Conservation (phyloP, 805 yeast genomes). For the Metschnikowia cubensis region DNA sequence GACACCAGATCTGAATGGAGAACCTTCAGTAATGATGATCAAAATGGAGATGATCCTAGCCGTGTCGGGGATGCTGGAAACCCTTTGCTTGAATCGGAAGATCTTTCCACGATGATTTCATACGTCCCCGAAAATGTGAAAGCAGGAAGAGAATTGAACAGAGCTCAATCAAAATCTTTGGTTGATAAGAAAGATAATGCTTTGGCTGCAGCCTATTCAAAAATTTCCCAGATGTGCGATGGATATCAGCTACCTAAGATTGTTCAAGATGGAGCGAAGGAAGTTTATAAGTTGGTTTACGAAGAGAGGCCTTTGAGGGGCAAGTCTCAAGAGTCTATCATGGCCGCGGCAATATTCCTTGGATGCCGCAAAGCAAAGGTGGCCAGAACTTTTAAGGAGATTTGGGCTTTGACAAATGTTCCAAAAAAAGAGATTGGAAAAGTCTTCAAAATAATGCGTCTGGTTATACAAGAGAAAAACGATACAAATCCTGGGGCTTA, state of each 20-base stretch:
- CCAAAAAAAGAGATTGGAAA: constrained; percentile 93
- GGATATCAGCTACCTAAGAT: constrained; percentile 92
- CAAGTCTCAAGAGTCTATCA: constrained; percentile 85
- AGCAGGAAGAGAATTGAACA: constrained; percentile 81
- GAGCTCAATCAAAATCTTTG: constrained; percentile 82
- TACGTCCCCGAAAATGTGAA: constrained; percentile 81
- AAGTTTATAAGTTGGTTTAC: constrained; percentile 85
- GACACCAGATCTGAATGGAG: constrained; percentile 99
- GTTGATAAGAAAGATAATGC: constrained; percentile 88
- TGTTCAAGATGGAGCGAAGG: constrained; percentile 96
- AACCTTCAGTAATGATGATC: constrained; percentile 96
- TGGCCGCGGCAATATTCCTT: constrained; percentile 93
- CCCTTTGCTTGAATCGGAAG: constrained; percentile 86
- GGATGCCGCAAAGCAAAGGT: constrained; percentile 94
- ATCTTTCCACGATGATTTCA: constrained; percentile 88
- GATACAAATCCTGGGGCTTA: constrained; percentile 42
- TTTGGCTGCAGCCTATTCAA: constrained; percentile 81
- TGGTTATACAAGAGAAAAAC: constrained; percentile 53
- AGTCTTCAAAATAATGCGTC: constrained; percentile 77
- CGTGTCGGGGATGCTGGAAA: constrained; percentile 99
- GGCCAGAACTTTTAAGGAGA: constrained; percentile 92
- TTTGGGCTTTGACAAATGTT: constrained; percentile 90
- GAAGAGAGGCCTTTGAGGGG: constrained; percentile 86
- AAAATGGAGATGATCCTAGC: constrained; percentile 95
- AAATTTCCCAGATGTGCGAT: constrained; percentile 93